Percentiles rank a stretch among this genome's conserved stretches.
Evolutionary conservation across 1,139 yeast genomes (phyloP).

Genomic region (Scheffersomyces quercinus): DNA sequence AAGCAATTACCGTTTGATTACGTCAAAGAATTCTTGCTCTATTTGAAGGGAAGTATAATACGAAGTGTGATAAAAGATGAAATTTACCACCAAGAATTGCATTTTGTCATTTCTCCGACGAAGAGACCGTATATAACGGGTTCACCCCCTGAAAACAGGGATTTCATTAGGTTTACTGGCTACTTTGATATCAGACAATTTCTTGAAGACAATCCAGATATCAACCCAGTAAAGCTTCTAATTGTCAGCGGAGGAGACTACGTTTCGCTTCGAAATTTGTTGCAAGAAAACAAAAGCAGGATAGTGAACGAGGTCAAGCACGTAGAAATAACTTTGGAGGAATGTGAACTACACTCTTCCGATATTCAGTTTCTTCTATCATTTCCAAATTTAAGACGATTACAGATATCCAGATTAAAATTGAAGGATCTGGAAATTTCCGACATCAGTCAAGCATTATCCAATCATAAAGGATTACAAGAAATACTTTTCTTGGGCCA

Average conservation of each 20-base stretch:
- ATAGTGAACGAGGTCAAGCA: constrained; percentile 12
- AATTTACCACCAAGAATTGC: constrained; percentile 32
- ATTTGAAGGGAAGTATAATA: constrained; percentile 5
- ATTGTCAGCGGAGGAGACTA: constrained; percentile 38
- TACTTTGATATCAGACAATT: constrained; percentile 37
- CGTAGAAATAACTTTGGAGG: constrained; percentile 31
- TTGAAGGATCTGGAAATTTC: constrained; percentile 11
- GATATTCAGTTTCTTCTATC: constrained; percentile 26
- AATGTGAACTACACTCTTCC: constrained; percentile 17
- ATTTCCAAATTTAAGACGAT: constrained; percentile 27
- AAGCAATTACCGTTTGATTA: constrained; percentile 25
- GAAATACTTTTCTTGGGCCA: constrained; percentile 36
- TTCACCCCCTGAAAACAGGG: constrained; percentile 13
- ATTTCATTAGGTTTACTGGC: constrained; percentile 26
- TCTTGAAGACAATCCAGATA: constrained; percentile 24
- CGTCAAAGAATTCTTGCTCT: constrained; percentile 28
- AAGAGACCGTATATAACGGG: constrained; percentile 27
- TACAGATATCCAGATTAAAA: constrained; percentile 30
- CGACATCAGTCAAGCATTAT: constrained; percentile 3
- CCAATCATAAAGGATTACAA: constrained; percentile 14
- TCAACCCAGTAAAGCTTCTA: constrained; percentile 27
- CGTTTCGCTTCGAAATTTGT: constrained; percentile 25
- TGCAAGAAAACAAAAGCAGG: constrained; percentile 19
- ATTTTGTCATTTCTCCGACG: constrained; percentile 35
- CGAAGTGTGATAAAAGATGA: constrained; percentile 26